These are phyloP conservation scores for Fimicolochytrium jonesii DNA, from an alignment of 192 early-diverging fungal genomes.

Conservation along the genomic window DNA sequence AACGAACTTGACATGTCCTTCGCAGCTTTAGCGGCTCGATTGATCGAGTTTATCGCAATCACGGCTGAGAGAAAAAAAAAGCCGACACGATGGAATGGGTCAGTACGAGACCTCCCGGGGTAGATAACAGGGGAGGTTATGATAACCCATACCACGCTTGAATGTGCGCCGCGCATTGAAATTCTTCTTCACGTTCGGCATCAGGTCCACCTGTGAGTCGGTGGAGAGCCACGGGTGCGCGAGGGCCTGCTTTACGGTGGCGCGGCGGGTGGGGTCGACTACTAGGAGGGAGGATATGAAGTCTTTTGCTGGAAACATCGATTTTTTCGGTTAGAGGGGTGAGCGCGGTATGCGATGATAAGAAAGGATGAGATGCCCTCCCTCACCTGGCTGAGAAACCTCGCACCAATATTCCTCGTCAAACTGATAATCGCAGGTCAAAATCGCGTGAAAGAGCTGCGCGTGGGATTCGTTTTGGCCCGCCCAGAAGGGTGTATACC, in stretches of 20 bases:
- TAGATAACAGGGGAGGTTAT: no score
- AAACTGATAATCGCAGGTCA: slow-evolving; percentile 62
- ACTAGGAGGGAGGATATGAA: slow-evolving; percentile 44
- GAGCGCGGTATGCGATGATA: neutral
- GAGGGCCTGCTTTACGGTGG: slow-evolving; percentile 49
- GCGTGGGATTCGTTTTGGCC: slow-evolving; percentile 41
- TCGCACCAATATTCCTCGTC: slow-evolving; percentile 47
- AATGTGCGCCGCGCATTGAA: neutral
- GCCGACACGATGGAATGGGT: no score
- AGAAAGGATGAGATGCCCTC: neutral
- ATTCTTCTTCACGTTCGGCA: neutral
- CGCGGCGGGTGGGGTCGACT: slow-evolving; percentile 40
- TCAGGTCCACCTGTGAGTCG: neutral
- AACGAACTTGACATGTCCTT: no score
- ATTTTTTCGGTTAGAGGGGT: slow-evolving; percentile 45
- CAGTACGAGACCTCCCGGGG: no score
- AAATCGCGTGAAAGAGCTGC: slow-evolving; percentile 62
- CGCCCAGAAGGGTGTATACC: slow-evolving; percentile 52
- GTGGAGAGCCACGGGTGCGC: slow-evolving; percentile 50
- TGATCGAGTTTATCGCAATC: no score
- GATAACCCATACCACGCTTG: no score
- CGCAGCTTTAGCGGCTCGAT: no score
- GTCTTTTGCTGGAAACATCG: slow-evolving; percentile 13
- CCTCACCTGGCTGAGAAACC: slow-evolving; percentile 20
- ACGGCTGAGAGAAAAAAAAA: no score